These are phyloP conservation scores for Microascus cirrosus DNA, from an alignment of 2,329 filamentous ascomycete genomes.

Conservation along the genomic window DNA sequence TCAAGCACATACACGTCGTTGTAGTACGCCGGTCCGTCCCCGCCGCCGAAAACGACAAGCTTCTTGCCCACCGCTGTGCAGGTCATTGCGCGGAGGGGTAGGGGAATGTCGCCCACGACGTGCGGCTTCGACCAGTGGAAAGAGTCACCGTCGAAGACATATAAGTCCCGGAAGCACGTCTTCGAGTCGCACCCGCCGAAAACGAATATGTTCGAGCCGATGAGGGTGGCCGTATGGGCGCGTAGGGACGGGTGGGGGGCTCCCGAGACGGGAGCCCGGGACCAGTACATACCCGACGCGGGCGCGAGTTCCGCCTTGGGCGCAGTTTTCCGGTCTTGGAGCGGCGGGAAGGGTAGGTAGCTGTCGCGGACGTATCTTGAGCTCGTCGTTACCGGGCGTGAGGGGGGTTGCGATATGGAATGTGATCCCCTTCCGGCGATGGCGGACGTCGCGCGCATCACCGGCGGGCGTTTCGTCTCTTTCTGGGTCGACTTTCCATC, in stretches of 20 bases:
- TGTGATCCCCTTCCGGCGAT: conserved; percentile 23
- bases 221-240: conserved; percentile 55
- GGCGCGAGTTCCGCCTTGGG: conserved; percentile 52
- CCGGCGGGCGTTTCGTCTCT: conserved; percentile 24
- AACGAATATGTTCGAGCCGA: conserved; percentile 56
- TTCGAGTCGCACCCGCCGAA: conserved; percentile 59
- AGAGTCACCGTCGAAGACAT: conserved; percentile 58
- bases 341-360: conserved; percentile 41
- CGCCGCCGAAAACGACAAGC: conserved; percentile 58
- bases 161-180: conserved; percentile 58
- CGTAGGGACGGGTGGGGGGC: conserved; percentile 48
- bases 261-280: conserved; percentile 52
- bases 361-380: conserved; percentile 22
- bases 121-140: conserved; percentile 59
- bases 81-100: conserved; percentile 59
- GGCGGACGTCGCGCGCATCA: conserved; percentile 41
- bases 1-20: conserved; percentile 65
- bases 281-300: conserved; percentile 65
- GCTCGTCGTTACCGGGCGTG: conserved; percentile 3
- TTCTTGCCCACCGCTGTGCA: conserved; percentile 62
- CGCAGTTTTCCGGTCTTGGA: conserved; percentile 42
- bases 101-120: conserved; percentile 52
- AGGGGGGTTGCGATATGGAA: conserved; percentile 9
- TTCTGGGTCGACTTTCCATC: conserved; percentile 14
- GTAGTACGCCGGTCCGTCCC: conserved; percentile 60